Conservation (phyloP, 2,329 filamentous ascomycete genomes). For the Fusarium dlaminii region DNA sequence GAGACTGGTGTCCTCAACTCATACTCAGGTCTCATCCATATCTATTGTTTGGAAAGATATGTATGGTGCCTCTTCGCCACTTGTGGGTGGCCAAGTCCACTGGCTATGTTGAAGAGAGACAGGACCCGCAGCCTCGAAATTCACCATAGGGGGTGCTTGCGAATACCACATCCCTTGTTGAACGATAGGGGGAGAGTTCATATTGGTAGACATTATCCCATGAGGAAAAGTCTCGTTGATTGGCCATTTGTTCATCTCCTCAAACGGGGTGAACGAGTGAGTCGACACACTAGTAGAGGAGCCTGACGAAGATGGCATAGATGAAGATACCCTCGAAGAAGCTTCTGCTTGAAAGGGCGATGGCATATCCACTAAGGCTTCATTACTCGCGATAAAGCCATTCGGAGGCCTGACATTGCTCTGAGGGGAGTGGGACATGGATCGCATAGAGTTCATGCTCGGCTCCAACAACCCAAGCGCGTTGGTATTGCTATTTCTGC, state of each 20-base stretch:
- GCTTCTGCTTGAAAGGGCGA: conserved; percentile 30
- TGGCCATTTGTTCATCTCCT: conserved; percentile 41
- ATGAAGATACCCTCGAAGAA: conserved; percentile 32
- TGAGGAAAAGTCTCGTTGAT: conserved; percentile 38
- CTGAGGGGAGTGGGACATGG: conserved; percentile 38
- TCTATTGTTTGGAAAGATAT: conserved; percentile 30
- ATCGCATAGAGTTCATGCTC: conserved; percentile 24
- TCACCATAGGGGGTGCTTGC: conserved; percentile 44
- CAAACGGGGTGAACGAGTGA: conserved; percentile 38
- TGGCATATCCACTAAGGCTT: conserved; percentile 3
- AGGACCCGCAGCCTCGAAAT: conserved; percentile 41
- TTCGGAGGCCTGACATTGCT: conserved; percentile 5
- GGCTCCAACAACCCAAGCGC: conserved; percentile 32
- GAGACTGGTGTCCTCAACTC: not conserved
- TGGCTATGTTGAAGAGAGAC: conserved; percentile 38
- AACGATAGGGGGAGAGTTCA: conserved; percentile 18
- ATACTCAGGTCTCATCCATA: conserved; percentile 26
- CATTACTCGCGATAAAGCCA: conserved; percentile 8
- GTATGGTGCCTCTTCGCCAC: conserved; percentile 26
- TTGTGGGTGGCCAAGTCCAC: conserved; percentile 44
- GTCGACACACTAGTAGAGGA: conserved; percentile 35
- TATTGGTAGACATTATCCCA: conserved; percentile 28
- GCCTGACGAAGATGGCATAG: conserved; percentile 37
- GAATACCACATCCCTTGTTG: conserved; percentile 44
- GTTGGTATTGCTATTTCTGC: conserved; percentile 22